These are phyloP conservation scores for Juglanconis sp. DNA, from an alignment of 2,329 filamentous ascomycete genomes.

Conservation along the genomic window DNA sequence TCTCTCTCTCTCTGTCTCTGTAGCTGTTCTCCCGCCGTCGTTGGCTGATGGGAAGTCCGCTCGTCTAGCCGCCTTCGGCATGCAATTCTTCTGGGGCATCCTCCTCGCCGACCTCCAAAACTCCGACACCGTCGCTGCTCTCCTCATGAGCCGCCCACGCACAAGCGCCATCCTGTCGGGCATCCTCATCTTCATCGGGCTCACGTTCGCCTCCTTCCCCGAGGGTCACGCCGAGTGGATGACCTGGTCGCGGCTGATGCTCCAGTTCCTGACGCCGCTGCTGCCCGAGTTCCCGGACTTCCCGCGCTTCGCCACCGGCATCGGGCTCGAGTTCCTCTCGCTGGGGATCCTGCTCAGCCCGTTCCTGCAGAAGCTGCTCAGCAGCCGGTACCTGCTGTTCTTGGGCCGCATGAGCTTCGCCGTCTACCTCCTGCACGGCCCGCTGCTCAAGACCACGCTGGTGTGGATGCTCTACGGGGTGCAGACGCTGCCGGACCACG, in stretches of 20 bases:
- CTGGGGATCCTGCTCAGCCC: slow-evolving; percentile 52
- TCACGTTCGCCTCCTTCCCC: slow-evolving; percentile 59
- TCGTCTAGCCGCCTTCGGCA: slow-evolving; percentile 42
- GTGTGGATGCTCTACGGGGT: slow-evolving; percentile 58
- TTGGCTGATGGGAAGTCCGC: slow-evolving; percentile 12
- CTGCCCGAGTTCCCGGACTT: slow-evolving; percentile 45
- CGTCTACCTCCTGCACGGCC: slow-evolving; percentile 62
- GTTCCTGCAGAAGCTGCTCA: slow-evolving; percentile 48
- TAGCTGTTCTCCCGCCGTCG: no score
- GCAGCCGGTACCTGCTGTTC: slow-evolving; percentile 55
- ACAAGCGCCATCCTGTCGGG: slow-evolving; percentile 42
- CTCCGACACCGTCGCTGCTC: slow-evolving; percentile 45
- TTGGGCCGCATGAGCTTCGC: slow-evolving; percentile 63
- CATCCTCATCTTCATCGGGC: slow-evolving; percentile 47
- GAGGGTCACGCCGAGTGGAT: slow-evolving; percentile 52
- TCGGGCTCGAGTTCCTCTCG: slow-evolving; percentile 40
- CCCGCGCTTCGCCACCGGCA: slow-evolving; percentile 37
- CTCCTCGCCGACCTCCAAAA: slow-evolving; percentile 59
- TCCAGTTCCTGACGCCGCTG: slow-evolving; percentile 39
- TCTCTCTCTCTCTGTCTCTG: background rate
- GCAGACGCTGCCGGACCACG: slow-evolving; percentile 32
- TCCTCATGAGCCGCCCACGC: slow-evolving; percentile 42
- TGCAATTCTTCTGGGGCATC: slow-evolving; percentile 61
- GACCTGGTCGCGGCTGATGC: slow-evolving; percentile 50
- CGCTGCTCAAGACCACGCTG: slow-evolving; percentile 55